Conservation (phyloP, 192 early-diverging fungal genomes). For the Allomyces javanicus region DNA sequence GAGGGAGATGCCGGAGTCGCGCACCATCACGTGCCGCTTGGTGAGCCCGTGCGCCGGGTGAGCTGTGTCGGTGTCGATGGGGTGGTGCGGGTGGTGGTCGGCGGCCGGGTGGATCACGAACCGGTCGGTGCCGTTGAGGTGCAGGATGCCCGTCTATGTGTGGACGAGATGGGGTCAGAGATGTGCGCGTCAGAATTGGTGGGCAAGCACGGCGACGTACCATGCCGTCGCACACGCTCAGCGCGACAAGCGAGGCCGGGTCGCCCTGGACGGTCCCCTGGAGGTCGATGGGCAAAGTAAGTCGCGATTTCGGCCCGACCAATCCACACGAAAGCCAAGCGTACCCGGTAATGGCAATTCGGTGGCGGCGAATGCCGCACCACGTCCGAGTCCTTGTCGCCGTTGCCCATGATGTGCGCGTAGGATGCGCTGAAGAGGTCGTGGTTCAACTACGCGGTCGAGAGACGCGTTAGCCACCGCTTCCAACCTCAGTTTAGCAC, state of each 20-base stretch:
- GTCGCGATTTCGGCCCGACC: not conserved
- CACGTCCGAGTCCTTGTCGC: too few species aligned
- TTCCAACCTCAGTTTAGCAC: too few species aligned
- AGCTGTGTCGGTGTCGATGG: too few species aligned
- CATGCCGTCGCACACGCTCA: not conserved
- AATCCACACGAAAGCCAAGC: too few species aligned
- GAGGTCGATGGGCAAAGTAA: not conserved
- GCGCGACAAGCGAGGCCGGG: not conserved
- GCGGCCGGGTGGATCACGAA: not conserved
- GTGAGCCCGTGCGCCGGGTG: not conserved
- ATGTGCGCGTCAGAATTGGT: not conserved
- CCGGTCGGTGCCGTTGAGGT: not conserved
- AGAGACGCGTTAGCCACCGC: too few species aligned
- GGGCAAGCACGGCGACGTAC: not conserved
- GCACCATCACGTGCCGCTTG: not conserved
- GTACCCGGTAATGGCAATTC: too few species aligned
- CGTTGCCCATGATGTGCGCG: too few species aligned
- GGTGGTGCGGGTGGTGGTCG: not conserved
- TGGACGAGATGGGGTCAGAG: not conserved
- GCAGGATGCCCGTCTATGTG: not conserved
- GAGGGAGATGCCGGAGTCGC: not conserved
- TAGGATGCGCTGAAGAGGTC: too few species aligned
- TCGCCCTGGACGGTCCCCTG: not conserved
- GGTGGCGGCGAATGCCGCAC: too few species aligned
- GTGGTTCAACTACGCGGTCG: too few species aligned